Evolutionary conservation across 768 basidiomycete genomes (phyloP).

Genomic region (Rhizopogon salebrosus): DNA sequence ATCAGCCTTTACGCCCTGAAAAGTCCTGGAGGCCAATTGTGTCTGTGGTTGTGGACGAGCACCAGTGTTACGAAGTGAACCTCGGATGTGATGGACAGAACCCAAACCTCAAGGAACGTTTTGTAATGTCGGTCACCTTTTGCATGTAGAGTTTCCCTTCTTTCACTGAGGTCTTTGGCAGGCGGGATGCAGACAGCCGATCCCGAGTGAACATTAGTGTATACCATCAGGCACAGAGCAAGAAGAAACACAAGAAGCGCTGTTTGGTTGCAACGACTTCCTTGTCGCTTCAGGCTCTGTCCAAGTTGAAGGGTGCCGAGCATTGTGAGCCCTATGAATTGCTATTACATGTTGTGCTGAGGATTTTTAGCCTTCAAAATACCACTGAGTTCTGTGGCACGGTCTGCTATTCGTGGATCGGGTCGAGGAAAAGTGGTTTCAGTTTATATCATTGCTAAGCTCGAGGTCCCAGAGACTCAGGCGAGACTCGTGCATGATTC

Average conservation of each 20-base stretch:
- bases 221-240: constrained; percentile 54
- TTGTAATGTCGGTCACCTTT: constrained; percentile 43
- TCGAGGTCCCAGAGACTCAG: constrained; percentile 10
- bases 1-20: constrained; percentile 45
- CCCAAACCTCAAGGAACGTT: constrained; percentile 52
- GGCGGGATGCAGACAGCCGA: constrained; percentile 11
- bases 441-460: constrained; percentile 14
- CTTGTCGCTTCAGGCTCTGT: constrained; percentile 48
- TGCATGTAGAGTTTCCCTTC: too few relatives aligned
- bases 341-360: constrained; percentile 1
- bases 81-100: constrained; percentile 70
- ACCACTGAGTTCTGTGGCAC: constrained; percentile 31
- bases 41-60: constrained; percentile 48
- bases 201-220: constrained; percentile 50
- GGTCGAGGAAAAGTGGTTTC: constrained; percentile 9
- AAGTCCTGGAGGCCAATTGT: constrained; percentile 67
- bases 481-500: background rate
- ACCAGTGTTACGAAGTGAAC: constrained; percentile 46
- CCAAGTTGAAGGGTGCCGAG: constrained; percentile 42
- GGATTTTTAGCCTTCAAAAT: constrained; percentile 36
- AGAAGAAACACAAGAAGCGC: constrained; percentile 56
- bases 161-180: constrained; percentile 26
- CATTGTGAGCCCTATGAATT: constrained; percentile 31
- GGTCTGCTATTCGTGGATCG: constrained; percentile 1
- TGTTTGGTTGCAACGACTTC: constrained; percentile 48